phyloP scores from a whole-genome alignment of 2,329 filamentous ascomycete genomes.

The Trichoderma lentiforme region DNA sequence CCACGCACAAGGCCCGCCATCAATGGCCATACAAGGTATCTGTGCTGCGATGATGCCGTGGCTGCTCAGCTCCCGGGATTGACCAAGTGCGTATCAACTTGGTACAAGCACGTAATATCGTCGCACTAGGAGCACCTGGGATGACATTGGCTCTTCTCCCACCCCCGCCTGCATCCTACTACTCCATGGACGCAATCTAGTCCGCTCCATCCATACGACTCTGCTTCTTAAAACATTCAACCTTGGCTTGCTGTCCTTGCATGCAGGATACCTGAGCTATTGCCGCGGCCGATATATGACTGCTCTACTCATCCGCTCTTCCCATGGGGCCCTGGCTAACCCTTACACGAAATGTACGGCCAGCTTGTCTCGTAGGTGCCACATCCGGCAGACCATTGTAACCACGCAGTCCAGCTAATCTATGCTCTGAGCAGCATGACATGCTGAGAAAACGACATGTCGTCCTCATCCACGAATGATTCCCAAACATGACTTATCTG shows the following conservation, averaged over 20 bases:
- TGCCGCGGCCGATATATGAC: conserved; percentile 10
- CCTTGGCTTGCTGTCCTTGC: background rate
- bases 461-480: background rate
- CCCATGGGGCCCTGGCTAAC: background rate
- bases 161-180: background rate
- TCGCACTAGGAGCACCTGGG: background rate
- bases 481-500: background rate
- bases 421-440: background rate
- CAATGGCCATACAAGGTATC: too few relatives aligned
- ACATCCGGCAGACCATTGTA: conserved; percentile 1
- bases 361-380: background rate
- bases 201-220: background rate
- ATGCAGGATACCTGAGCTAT: conserved; percentile 7
- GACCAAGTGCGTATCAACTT: background rate
- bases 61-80: background rate
- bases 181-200: background rate
- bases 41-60: background rate
- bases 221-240: background rate
- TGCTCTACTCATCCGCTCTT: background rate
- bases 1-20: background rate
- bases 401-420: background rate
- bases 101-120: background rate
- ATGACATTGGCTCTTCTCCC: background rate
- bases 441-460: conserved; percentile 8
- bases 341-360: background rate